Evolutionary conservation across 1,284 basidiomycete genomes (phyloP).

Genomic region (Albatrellus sp.): DNA sequence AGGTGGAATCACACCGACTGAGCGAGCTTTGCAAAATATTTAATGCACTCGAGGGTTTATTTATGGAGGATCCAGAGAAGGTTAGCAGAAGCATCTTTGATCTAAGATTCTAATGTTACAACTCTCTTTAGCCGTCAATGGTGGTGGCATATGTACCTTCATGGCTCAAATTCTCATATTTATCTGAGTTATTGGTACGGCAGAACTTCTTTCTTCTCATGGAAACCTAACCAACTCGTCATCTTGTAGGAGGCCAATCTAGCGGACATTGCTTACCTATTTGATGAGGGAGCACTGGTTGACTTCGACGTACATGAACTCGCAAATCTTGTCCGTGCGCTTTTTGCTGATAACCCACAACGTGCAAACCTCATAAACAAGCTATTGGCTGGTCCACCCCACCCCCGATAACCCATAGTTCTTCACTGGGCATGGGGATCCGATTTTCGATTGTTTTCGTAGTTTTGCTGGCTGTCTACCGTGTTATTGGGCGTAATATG

Average conservation of each 20-base stretch:
- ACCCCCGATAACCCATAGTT: background rate
- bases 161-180: slow-evolving; percentile 93
- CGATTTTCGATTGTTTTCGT: background rate
- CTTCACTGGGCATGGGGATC: background rate
- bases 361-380: slow-evolving; percentile 72
- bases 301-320: slow-evolving; percentile 87
- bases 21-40: slow-evolving; percentile 75
- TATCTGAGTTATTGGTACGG: slow-evolving; percentile 79
- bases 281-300: slow-evolving; percentile 82
- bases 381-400: slow-evolving; percentile 48
- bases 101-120: slow-evolving; percentile 2
- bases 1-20: slow-evolving; percentile 76
- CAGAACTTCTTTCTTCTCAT: slow-evolving; percentile 1
- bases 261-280: slow-evolving; percentile 87
- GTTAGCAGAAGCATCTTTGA: slow-evolving; percentile 19
- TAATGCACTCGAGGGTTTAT: slow-evolving; percentile 69
- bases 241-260: slow-evolving; percentile 73
- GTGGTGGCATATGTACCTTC: slow-evolving; percentile 70
- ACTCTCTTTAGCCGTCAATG: slow-evolving; percentile 40
- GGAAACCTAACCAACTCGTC: slow-evolving; percentile 5
- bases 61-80: slow-evolving; percentile 52
- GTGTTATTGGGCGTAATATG: no score
- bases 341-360: slow-evolving; percentile 86
- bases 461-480: no score
- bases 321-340: slow-evolving; percentile 66